Evolutionary conservation across 257 asterid genomes (phyloP).

Genomic region (Fraxinus quadrangulata): DNA sequence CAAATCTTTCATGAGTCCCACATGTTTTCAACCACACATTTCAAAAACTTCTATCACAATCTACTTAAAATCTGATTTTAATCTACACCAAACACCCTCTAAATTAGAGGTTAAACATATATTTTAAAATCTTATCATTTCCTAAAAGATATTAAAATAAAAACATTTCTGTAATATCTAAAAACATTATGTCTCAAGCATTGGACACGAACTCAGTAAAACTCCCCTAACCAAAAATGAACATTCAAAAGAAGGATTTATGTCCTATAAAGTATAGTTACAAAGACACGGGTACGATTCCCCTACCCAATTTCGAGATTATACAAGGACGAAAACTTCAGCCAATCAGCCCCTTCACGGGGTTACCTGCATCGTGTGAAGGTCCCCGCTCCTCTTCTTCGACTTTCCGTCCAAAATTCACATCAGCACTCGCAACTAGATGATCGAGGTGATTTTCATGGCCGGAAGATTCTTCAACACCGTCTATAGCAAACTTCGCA

Average conservation of each 20-base stretch:
- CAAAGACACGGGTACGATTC: neutral
- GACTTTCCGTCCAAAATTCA: neutral
- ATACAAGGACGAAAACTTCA: neutral
- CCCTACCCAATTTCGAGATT: neutral
- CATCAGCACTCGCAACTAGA: neutral
- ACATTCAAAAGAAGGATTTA: neutral
- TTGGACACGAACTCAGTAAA: too few relatives aligned
- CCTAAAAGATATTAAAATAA: too few relatives aligned
- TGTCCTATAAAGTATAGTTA: neutral
- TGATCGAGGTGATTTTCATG: neutral
- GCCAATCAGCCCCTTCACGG: neutral
- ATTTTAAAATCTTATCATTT: neutral
- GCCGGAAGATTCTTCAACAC: constrained; percentile 43
- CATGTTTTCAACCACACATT: too few relatives aligned
- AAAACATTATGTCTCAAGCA: neutral
- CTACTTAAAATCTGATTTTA: too few relatives aligned
- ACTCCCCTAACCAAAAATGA: neutral
- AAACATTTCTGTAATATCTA: neutral
- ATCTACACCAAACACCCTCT: too few relatives aligned
- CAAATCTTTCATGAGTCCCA: too few relatives aligned
- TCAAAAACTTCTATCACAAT: too few relatives aligned
- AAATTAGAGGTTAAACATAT: too few relatives aligned
- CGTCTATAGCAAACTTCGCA: constrained; percentile 1
- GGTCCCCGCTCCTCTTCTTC: neutral
- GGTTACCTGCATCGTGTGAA: neutral